Percentiles rank a stretch among this genome's conserved stretches.
Conservation (phyloP, 2,329 filamentous ascomycete species). For the Exserohilum turcica region DNA sequence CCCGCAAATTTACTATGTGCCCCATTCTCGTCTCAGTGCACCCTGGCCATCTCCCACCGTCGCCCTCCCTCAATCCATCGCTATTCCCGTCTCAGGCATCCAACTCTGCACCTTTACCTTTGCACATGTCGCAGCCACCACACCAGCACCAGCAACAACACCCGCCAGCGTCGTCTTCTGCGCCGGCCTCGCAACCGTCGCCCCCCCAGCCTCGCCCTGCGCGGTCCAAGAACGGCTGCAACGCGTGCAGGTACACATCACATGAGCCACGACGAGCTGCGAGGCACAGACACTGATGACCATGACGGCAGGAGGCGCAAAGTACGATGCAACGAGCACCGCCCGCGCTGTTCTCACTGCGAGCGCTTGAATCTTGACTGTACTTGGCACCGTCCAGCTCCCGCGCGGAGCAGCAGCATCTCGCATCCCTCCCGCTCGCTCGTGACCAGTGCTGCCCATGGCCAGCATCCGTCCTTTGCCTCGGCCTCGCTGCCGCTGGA, state of each 20-base stretch:
- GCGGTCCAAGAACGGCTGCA: slow-evolving; percentile 41
- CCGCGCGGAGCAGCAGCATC: slow-evolving; percentile 18
- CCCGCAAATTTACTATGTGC: not conserved
- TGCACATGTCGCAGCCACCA: slow-evolving; percentile 26
- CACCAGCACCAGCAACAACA: slow-evolving; percentile 18
- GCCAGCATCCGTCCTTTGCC: slow-evolving; percentile 18
- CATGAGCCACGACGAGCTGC: not conserved
- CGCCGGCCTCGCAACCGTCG: slow-evolving; percentile 13
- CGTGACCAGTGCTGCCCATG: slow-evolving; percentile 15
- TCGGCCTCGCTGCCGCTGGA: slow-evolving; percentile 22
- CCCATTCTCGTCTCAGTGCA: not conserved
- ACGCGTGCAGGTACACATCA: slow-evolving; percentile 33
- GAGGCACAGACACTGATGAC: slow-evolving; percentile 5
- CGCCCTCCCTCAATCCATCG: not conserved
- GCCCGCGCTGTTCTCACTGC: slow-evolving; percentile 60
- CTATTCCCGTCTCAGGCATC: not conserved
- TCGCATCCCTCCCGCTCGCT: slow-evolving; percentile 28
- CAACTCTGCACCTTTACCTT: not conserved
- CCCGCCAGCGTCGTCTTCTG: slow-evolving; percentile 19
- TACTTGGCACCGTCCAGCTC: slow-evolving; percentile 51
- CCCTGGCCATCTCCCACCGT: not conserved
- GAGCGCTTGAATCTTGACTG: slow-evolving; percentile 60
- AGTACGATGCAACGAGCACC: slow-evolving; percentile 61
- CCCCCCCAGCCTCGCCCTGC: slow-evolving; percentile 30
- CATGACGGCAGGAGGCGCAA: slow-evolving; percentile 53